Conservation (phyloP, 768 basidiomycete genomes). For the Podaxis sp. region DNA sequence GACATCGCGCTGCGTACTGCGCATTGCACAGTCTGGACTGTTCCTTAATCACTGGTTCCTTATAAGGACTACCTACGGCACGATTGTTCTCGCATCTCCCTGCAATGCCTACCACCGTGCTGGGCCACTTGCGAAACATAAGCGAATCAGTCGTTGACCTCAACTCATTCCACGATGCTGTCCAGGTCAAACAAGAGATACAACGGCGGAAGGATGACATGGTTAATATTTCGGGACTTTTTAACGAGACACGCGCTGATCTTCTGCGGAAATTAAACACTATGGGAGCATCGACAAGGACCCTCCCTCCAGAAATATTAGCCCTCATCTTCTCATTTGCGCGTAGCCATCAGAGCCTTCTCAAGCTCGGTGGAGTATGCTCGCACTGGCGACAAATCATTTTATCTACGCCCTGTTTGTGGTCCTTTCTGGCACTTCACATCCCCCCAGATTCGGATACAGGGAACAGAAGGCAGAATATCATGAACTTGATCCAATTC, state of each 20-base stretch:
- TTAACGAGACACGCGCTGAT: not conserved
- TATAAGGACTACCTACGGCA: not conserved
- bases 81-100: not conserved
- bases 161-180: not conserved
- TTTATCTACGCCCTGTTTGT: not conserved
- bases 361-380: not conserved
- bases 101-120: not conserved
- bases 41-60: too few relatives aligned
- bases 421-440: not conserved
- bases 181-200: not conserved
- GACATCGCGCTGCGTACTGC: not conserved
- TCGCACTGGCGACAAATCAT: constrained; percentile 1
- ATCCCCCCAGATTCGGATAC: not conserved
- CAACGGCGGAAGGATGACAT: not conserved
- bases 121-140: not conserved
- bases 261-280: not conserved
- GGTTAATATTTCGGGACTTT: not conserved
- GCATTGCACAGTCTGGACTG: not conserved
- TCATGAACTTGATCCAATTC: not conserved
- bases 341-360: not conserved
- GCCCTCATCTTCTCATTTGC: not conserved
- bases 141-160: not conserved
- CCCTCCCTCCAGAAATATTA: not conserved
- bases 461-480: not conserved
- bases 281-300: not conserved